Base-by-base conservation (phyloP, 1,139 yeast species). In the Candida sp. region DNA sequence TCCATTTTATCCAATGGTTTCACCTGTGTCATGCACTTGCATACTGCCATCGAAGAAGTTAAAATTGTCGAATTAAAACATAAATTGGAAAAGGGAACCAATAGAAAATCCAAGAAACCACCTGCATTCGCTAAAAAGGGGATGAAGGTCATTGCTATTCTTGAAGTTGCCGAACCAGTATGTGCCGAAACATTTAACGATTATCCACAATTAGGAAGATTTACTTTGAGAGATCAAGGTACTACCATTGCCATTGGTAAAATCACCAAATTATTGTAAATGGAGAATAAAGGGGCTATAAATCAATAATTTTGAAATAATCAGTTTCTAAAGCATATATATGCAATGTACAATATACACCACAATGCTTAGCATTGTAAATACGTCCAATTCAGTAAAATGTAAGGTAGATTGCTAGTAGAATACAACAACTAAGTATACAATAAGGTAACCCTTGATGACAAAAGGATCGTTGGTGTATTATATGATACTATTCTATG, bases 41-140 rank as follows among this genome's bases (percentile, higher is more conserved):
- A 95, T 74, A 89, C 99, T 41, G 98, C 99, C 44, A 89, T 93
- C 59, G 98, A 93, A 70, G 99, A 93, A 70, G 97, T 93, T 44
- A 78, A 79, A 37, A 81, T 93, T 62, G 77, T 84, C 43, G 84
- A 84, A 60, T 79, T 93, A 65, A 77, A 91, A 63, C 98, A 93
- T 73, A 90, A 91, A 70, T 77, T 93, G 60, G 97, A 93, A 67
- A 91, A 87, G 75, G 97, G 97, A 50, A 91, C 99, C 45, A 91
- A 91, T 77, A 86, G 97, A 74, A 87, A 84, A 69, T 87, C 96
- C 49, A 93, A 90, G 79, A 90, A 88, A 66, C 88, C 99, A 36
- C 99, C 99, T 48, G 96, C 97, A 43, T 93, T 90, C 66, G 99
- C 99, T 53, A 93, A 91, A 72, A 89, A 89, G 79, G 99, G 99